Evolutionary conservation across 1,284 basidiomycete species (phyloP), one percentile per base, ranked within the genome.

Genomic region (Porogramme epimiltina): DNA sequence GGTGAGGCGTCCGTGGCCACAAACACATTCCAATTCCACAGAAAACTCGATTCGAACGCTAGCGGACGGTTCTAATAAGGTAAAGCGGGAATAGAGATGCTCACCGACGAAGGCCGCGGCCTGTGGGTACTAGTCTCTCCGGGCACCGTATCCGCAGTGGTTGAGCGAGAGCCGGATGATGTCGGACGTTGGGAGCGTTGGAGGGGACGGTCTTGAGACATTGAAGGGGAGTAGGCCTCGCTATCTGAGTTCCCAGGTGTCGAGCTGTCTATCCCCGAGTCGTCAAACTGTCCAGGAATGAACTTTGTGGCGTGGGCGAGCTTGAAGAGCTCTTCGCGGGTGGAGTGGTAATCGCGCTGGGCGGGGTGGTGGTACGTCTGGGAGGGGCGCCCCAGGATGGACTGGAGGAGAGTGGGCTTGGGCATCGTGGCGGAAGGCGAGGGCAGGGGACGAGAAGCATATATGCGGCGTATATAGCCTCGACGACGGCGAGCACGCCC

Each of bases 341-440:
- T 74, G 0, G 80, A 82, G 60, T 78, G 71, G 56, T 80, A 82
- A 3, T 77, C 69, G 59, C 74, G 78, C 49, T 73, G 68, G 9
- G 67, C 56, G 1, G 76, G 77, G 47, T 74, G 72, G 6, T 70
- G 60, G 63, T 87, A 87, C 0, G 74, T 69, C 63, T 82, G 81
- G 3, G 84, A 83, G 16, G 84, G 84, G 42, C 70, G 66, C 43
- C 78, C 76, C 42, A 87, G 72, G 46, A 86, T 63, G 28, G 72
- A 72, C 66, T 86, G 84, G 24, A 85, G 64, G 23, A 86, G 66
- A 11, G 81, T 83, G 16, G 83, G 82, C 61, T 82, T 84, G 19
- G 72, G 66, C 79, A 81, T 81, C 59, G 60, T 45, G 49, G 11
- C 45, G 41, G 47, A 52, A 39, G 55, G 48, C 46, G 59, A 45